These are phyloP conservation scores for Neurospora tetraspora DNA, from an alignment of 495 filamentous ascomycete genomes.

Conservation along the genomic window DNA sequence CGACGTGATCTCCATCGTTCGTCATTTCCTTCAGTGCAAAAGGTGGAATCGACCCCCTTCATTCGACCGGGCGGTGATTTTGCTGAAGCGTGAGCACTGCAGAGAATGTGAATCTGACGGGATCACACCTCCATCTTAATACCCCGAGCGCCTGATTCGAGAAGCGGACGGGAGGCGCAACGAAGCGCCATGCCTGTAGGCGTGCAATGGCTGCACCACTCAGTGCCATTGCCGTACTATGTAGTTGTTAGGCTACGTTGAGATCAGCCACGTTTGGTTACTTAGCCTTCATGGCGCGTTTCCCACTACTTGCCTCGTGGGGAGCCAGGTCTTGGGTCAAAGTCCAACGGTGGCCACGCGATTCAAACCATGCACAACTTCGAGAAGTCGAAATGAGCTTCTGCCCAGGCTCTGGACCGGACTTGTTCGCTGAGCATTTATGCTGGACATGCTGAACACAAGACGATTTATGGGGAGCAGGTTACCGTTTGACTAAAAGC, in stretches of 20 bases:
- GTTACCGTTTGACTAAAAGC: neutral
- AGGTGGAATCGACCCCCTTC: neutral
- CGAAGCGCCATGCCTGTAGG: slow-evolving; percentile 8
- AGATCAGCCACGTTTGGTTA: neutral
- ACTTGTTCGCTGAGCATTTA: neutral
- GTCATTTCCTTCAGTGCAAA: neutral
- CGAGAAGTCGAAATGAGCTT: neutral
- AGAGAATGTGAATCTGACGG: neutral
- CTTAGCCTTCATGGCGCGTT: neutral
- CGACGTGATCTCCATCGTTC: neutral
- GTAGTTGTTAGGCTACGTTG: neutral
- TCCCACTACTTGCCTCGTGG: neutral
- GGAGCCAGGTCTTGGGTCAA: neutral
- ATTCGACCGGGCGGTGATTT: neutral
- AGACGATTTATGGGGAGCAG: neutral
- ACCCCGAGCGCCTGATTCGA: slow-evolving; percentile 1
- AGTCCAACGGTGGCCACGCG: neutral
- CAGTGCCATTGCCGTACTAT: slow-evolving; percentile 9
- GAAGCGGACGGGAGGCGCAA: slow-evolving; percentile 18
- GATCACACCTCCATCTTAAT: neutral
- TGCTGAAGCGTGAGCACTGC: neutral
- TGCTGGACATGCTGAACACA: neutral
- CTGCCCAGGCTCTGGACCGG: neutral
- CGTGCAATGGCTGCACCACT: slow-evolving; percentile 3
- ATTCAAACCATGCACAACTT: neutral